A percentile compares a stretch with the other conserved stretches of the same genome.
phyloP scores from a whole-genome alignment of 2,329 filamentous ascomycete genomes.

The Akanthomyces lecanii region DNA sequence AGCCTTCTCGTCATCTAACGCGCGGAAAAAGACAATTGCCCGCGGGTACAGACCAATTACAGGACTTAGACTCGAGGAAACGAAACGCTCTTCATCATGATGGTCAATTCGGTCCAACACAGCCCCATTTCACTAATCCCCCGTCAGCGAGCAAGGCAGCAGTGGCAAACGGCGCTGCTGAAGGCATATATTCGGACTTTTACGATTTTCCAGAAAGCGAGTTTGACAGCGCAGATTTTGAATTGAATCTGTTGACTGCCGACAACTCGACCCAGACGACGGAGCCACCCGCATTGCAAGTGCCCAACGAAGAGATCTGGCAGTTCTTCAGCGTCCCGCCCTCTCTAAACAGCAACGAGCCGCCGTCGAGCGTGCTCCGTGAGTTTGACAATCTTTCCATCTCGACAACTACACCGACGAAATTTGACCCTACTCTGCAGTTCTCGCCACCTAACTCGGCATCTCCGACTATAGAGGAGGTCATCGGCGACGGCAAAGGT shows the following conservation, averaged over 20 bases:
- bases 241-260: background rate
- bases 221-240: background rate
- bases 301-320: background rate
- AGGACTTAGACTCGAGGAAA: background rate
- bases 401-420: constrained; percentile 30
- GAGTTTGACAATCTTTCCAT: constrained; percentile 27
- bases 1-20: background rate
- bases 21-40: background rate
- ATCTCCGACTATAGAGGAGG: background rate
- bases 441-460: constrained; percentile 28
- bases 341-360: constrained; percentile 1
- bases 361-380: constrained; percentile 31
- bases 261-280: background rate
- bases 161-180: background rate
- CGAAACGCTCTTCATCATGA: too few species aligned
- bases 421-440: constrained; percentile 34
- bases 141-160: background rate
- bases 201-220: background rate
- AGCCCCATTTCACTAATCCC: background rate
- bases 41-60: background rate
- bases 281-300: background rate
- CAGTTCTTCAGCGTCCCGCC: background rate
- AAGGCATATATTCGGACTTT: background rate
- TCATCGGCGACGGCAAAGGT: constrained; percentile 11
- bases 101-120: background rate